Evolutionary conservation across 495 filamentous ascomycete species (phyloP), one percentile per base, ranked within the genome.

Genomic region (Aspergillus steynii): DNA sequence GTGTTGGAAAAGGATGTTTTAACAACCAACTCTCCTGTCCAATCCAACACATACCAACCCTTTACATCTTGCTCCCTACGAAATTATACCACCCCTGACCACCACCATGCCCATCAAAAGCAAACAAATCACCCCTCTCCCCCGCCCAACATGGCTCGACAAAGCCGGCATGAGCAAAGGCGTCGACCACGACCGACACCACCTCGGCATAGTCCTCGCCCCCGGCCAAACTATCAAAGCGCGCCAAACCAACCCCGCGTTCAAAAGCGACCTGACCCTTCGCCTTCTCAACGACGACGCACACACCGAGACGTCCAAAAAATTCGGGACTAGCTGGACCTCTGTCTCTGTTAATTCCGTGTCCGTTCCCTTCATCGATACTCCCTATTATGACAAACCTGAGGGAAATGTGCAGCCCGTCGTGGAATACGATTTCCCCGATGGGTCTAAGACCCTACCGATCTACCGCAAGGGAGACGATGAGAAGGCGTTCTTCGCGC

Each of bases 131-230:
- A 7, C 55, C 2, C 2, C 28, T 10, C 55, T 57, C 28, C 42
- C 37, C n/a, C 55, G 55, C 42, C 55, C 55, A 12, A 57, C 26
- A 48, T 57, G 55, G 55, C 55, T 57, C 20, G 42, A 57, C 47
- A 42, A 27, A 50, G 37, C 42, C 3, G 55, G 55, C 12, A 57
- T 57, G 37, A 25, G 55, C 37, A 57, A 57, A 15, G 37, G 55
- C 5, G 28, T 57, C 37, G 29, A 49, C 28, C 42, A 57, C 26
- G 55, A 57, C 47, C 37, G 55, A 14, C 55, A 57, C 10, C 42
- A 57, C 15, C 42, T 50, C 15, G 26, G 55, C 7, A 57, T 49
- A 25, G 20, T 57, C 28, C 55, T 57, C 42, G 55, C 55, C 26
- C 42, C 42, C 2, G 20, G 10, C 42, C 32, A 57, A 42, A 31